Percentiles rank a stretch among this genome's conserved stretches.
phyloP scores from a whole-genome alignment of 805 yeast genomes.

The Barnettozyma pratensis region DNA sequence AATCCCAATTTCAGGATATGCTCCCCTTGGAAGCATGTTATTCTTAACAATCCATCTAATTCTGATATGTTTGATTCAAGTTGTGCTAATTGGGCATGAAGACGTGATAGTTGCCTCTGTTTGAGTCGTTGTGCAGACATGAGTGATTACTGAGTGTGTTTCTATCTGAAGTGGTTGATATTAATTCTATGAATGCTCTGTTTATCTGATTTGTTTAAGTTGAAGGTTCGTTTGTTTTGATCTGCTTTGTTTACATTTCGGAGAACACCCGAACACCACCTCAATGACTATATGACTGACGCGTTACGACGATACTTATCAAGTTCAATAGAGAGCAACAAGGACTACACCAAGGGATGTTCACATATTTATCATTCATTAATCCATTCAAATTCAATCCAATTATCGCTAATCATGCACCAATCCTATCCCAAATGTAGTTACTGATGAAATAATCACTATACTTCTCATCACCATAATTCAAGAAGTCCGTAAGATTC shows the following conservation, averaged over 20 bases:
- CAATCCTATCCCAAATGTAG: slow-evolving; percentile 65
- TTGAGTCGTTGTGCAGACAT: slow-evolving; percentile 14
- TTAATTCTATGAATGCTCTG: too few species aligned
- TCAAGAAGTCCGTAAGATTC: slow-evolving; percentile 43
- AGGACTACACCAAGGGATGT: too few species aligned
- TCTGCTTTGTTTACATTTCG: background rate
- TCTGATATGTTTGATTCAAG: slow-evolving; percentile 54
- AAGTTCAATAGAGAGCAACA: too few species aligned
- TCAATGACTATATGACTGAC: too few species aligned
- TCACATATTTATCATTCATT: too few species aligned
- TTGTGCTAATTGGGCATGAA: slow-evolving; percentile 46
- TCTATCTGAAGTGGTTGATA: too few species aligned
- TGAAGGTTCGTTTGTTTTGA: background rate
- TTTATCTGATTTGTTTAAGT: too few species aligned
- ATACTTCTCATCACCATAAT: slow-evolving; percentile 45
- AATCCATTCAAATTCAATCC: background rate
- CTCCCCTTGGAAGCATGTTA: slow-evolving; percentile 47
- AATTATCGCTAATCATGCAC: background rate
- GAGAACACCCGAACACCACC: background rate
- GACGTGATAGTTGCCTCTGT: slow-evolving; percentile 44
- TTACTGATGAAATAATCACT: slow-evolving; percentile 69
- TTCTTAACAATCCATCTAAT: slow-evolving; percentile 43
- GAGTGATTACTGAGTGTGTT: too few species aligned
- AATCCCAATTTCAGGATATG: slow-evolving; percentile 48
- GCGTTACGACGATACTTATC: too few species aligned